Evolutionary conservation across 208 protist species (phyloP), one percentile per base, ranked within the genome.

Genomic region (Novymonas esmeraldas): DNA sequence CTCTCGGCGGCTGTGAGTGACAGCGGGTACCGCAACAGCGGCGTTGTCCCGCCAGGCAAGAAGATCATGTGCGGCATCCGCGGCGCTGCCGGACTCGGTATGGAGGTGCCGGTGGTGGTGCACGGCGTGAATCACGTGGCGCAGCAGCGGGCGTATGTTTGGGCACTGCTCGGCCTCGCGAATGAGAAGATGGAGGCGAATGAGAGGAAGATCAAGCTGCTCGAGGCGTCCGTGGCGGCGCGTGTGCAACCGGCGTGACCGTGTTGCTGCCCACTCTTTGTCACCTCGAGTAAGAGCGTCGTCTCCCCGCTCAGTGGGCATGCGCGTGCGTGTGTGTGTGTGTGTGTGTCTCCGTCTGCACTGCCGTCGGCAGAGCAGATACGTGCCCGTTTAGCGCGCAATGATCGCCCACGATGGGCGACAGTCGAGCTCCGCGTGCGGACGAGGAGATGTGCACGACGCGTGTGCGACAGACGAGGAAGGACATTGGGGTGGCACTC

Each of bases 31-130:
- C 87, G 90, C 29, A 96, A 96, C 77, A 94, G 87, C 64, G 90
- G 90, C 29, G 83, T 96, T 0, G 74, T 85, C 6, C 90, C 90
- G n/a, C 87, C 90, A 11, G 90, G 87, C 14, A 76, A 76, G 29
- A 79, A 81, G 52, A 86, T 92, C 14, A 93, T 94, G 79, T 93
- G 87, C 57, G 90, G 74, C 39, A 94, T 96, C 33, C 90, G 90
- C 22, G 67, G 74, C 38, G 73, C 90, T 11, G 51, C 74, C 13
- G 90, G 90, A 0, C 72, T 86, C 7, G 85, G 85, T 2, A 55
- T 96, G 29, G 90, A 96, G 55, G 84, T 93, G 9, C 90, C 90
- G 4, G 52, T 96, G 9, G 72, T 93, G 14, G 20, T 90, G n/a
- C 74, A 81, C 33, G 90, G 88, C 24, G 71, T 82, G 20, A 95